Conservation (phyloP, 495 filamentous ascomycete genomes). For the Hypoxylon fragiforme region DNA sequence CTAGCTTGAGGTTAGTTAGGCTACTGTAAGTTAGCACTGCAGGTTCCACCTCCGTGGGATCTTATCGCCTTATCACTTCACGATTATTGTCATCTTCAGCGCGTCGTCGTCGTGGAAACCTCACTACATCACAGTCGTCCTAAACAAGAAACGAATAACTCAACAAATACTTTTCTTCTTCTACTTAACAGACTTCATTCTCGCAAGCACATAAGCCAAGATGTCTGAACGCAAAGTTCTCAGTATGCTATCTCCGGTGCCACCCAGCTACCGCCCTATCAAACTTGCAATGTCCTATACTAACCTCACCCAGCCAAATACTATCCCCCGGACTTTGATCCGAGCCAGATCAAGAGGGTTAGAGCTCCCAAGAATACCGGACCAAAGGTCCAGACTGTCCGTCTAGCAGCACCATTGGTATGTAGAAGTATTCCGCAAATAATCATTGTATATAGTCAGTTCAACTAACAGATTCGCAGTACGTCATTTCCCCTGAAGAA, state of each 20-base stretch:
- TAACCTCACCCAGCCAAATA: slow-evolving; percentile 56
- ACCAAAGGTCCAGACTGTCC: slow-evolving; percentile 82
- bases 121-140: background rate
- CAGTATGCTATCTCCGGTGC: slow-evolving; percentile 27
- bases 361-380: slow-evolving; percentile 69
- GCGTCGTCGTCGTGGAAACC: background rate
- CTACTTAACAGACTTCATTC: background rate
- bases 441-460: background rate
- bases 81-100: background rate
- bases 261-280: slow-evolving; percentile 1
- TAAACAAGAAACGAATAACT: background rate
- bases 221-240: slow-evolving; percentile 97
- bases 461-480: slow-evolving; percentile 15
- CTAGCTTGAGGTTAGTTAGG: too few relatives aligned
- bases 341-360: slow-evolving; percentile 71
- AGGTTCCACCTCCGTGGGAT: background rate
- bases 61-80: background rate
- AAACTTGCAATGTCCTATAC: slow-evolving; percentile 7
- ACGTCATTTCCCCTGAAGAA: background rate
- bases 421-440: slow-evolving; percentile 25
- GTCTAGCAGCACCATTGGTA: slow-evolving; percentile 93
- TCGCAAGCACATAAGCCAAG: slow-evolving; percentile 33
- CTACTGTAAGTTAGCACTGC: background rate
- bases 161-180: background rate
- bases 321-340: slow-evolving; percentile 98